Evolutionary conservation across 257 asterid species (phyloP), one percentile per base, ranked within the genome.

Genomic region (Nicotiana noctiflora): DNA sequence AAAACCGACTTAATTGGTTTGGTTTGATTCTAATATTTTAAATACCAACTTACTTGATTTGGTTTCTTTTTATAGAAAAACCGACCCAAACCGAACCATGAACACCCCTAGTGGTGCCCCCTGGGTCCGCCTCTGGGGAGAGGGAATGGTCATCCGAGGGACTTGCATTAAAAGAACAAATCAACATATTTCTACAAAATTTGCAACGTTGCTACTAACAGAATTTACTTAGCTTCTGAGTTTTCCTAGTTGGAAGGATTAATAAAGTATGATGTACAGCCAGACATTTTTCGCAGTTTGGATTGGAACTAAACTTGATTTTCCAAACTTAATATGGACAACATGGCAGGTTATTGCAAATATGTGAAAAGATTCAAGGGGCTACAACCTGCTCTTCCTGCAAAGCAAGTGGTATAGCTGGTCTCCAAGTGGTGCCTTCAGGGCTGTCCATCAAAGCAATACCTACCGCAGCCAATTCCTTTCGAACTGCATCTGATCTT

Each of bases 391-490:
- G 91, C 59, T 85, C 84, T 37, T 90, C 91, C 82, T 86, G 92
- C 79, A 89, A 79, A n/a, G 89, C 88, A 66, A 87, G 85, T 51
- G 92, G 92, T 79, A 90, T 82, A 80, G 94, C 87, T 6, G 92
- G 94, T 83, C 91, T 88, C 94, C 94, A 88, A 21, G 87, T 81
- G 17, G 94, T 90, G 79, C 91, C 92, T 17, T 88, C 90, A 13
- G 91, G 90, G 87, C 87, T 89, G 89, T 96, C 99, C 98, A 96
- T 94, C 74, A 96, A 89, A 29, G 99, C 88, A 85, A 96, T 90
- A 63, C 99, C 98, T 46, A 89, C 79, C 81, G 84, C 90, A 70
- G 98, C 94, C 89, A 96, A 88, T 46, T 92, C 95, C 84, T 87
- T 90, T 29, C 98, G 89, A 59, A 91, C 89, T 25, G 84, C 87